Conservation (phyloP, 306 rosid genomes). For the Parietaria judaica region DNA sequence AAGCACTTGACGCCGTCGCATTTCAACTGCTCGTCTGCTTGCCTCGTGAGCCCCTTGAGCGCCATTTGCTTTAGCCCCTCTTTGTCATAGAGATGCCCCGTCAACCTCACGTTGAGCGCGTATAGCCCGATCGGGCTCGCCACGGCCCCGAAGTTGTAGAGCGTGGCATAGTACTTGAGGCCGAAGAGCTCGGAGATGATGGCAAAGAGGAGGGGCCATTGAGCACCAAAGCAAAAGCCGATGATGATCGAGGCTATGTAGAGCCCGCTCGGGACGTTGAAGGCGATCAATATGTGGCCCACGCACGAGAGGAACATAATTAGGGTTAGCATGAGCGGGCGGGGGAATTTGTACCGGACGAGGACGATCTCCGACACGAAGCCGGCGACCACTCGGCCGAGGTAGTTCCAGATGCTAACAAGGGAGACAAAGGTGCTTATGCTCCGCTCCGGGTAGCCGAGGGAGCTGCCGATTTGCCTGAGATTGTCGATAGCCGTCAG, state of each 20-base stretch:
- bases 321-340: slow-evolving; percentile 40
- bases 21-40: slow-evolving; percentile 7
- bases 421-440: slow-evolving; percentile 41
- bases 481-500: slow-evolving; percentile 46
- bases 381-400: slow-evolving; percentile 43
- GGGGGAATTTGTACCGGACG: slow-evolving; percentile 33
- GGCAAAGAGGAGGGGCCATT: slow-evolving; percentile 75
- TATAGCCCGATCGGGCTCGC: slow-evolving; percentile 59
- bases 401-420: slow-evolving; percentile 53
- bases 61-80: slow-evolving; percentile 29
- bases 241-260: slow-evolving; percentile 46
- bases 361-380: slow-evolving; percentile 37
- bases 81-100: slow-evolving; percentile 35
- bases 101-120: slow-evolving; percentile 31
- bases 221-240: slow-evolving; percentile 79
- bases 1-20: slow-evolving; percentile 33
- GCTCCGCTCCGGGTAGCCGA: slow-evolving; percentile 26
- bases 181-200: slow-evolving; percentile 79
- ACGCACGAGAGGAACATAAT: slow-evolving; percentile 37
- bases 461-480: slow-evolving; percentile 38
- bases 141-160: slow-evolving; percentile 59
- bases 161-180: slow-evolving; percentile 65
- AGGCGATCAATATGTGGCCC: slow-evolving; percentile 49
- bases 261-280: slow-evolving; percentile 32
- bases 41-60: slow-evolving; percentile 1